These are phyloP conservation scores for Amesomyces nigricolor DNA, from an alignment of 2,329 filamentous ascomycete genomes.

Conservation along the genomic window DNA sequence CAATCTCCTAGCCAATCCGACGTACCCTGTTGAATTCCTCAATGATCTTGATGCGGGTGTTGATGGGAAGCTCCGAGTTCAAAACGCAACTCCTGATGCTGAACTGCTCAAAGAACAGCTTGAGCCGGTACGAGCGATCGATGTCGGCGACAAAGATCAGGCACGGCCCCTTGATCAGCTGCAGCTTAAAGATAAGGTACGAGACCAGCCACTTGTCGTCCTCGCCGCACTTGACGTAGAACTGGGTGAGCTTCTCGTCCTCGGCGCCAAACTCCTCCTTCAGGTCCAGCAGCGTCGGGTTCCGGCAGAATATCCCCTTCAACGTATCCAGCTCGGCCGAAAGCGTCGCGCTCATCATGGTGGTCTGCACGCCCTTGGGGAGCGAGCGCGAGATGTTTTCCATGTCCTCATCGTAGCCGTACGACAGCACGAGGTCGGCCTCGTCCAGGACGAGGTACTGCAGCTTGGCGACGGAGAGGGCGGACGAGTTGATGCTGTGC, in stretches of 20 bases:
- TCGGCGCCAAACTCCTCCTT: slow-evolving; percentile 71
- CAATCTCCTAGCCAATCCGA: neutral
- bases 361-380: slow-evolving; percentile 80
- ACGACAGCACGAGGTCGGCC: slow-evolving; percentile 86
- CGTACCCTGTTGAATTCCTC: slow-evolving; percentile 88
- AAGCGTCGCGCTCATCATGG: slow-evolving; percentile 90
- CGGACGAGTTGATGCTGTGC: slow-evolving; percentile 67
- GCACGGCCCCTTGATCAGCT: slow-evolving; percentile 88
- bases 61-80: slow-evolving; percentile 91
- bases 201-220: slow-evolving; percentile 93
- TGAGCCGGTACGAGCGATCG: slow-evolving; percentile 82
- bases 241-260: slow-evolving; percentile 74
- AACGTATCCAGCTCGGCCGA: slow-evolving; percentile 81
- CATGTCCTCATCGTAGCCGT: slow-evolving; percentile 89
- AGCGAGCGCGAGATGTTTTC: slow-evolving; percentile 70
- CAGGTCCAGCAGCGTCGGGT: slow-evolving; percentile 73
- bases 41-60: slow-evolving; percentile 87
- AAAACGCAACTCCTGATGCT: slow-evolving; percentile 88
- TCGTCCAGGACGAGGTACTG: slow-evolving; percentile 85
- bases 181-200: slow-evolving; percentile 93
- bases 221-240: slow-evolving; percentile 86
- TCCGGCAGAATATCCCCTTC: slow-evolving; percentile 77
- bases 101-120: slow-evolving; percentile 94
- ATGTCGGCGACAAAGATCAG: slow-evolving; percentile 70
- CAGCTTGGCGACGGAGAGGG: slow-evolving; percentile 65